Base-by-base conservation (phyloP, 2,329 filamentous ascomycete genomes). In the Xylogone sp. region DNA sequence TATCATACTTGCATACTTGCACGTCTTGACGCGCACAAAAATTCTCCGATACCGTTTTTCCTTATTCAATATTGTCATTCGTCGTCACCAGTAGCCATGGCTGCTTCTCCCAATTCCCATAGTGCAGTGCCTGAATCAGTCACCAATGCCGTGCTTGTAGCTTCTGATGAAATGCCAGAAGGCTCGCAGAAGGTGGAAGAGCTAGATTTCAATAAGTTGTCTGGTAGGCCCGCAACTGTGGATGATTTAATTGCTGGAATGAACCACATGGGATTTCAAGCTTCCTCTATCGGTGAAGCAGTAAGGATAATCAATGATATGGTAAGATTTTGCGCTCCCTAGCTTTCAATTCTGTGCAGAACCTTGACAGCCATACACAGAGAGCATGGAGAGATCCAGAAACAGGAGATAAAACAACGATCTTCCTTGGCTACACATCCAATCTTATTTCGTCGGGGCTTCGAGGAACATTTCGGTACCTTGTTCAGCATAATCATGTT, bases 361-460 rank as follows among this genome's bases (percentile, higher is more conserved):
- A 10, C 52, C 65, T 31, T 46, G 21, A 46, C 45, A 46, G 13
- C 21, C 24, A 43, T 54, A 27, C 48, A 75, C 65, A 86, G 90
- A 82, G 90, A 66, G 79, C 81, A 52, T 97, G 90, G 86, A 78
- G 79, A 55, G 88, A 96, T 67, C 83, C 89, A 1, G 88, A 92
- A 64, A 88, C 88, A 1, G 83, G 82, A 13, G 83, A 87, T 21
- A 82, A 82, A 63, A 94, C 94, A 18, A 97, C 94, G 54, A 93
- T 99, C 62, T 97, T 99, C 71, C 82, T 99, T 8, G 94, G 94
- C 52, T 99, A 97, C 74, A 99, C 94, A 9, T 96, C 90, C 47
- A 99, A 99, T 68, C 79, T 99, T 62, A 97, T 99, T 64, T 97
- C 94, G 0, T 99, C 93, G 3, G 94, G 94, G 8, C 81, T 99